Percentiles rank a stretch among this genome's conserved stretches.
These are phyloP conservation scores for Lasiodiplodia hormozganensis DNA, from an alignment of 2,329 filamentous ascomycete species.

Conservation along the genomic window DNA sequence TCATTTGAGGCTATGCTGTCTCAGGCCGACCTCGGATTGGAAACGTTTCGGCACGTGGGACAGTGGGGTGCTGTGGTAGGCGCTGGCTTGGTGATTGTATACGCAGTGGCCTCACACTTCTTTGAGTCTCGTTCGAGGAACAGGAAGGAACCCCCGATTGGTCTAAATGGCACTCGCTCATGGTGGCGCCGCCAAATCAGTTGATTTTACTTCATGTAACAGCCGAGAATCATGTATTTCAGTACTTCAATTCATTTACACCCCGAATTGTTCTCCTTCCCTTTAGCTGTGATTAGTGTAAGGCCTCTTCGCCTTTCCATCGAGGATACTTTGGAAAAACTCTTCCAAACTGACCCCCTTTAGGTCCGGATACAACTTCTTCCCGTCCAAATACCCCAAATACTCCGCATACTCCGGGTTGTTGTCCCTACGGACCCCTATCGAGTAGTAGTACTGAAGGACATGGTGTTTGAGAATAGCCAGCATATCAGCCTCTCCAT, in stretches of 20 bases:
- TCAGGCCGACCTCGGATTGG: no score
- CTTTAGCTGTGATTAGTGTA: constrained; percentile 29
- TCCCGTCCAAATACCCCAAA: constrained; percentile 60
- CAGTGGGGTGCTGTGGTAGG: no score
- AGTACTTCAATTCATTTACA: not conserved
- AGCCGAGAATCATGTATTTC: no score
- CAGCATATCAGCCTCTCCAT: not conserved
- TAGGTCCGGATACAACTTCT: constrained; percentile 63
- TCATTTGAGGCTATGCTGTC: no score
- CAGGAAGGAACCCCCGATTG: no score
- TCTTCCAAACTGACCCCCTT: constrained; percentile 36
- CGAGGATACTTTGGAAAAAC: constrained; percentile 51
- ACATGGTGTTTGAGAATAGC: constrained; percentile 21
- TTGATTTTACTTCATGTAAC: no score
- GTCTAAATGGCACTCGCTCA: no score
- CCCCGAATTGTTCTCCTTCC: not conserved
- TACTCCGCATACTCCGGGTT: constrained; percentile 61
- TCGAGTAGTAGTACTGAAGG: constrained; percentile 54
- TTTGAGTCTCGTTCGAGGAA: no score
- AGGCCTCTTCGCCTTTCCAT: constrained; percentile 48
- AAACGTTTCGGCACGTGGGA: no score
- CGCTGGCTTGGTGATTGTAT: no score
- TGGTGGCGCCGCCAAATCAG: no score
- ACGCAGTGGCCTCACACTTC: no score
- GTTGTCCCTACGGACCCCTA: constrained; percentile 61